Conservation (phyloP, 2,329 filamentous ascomycete species). For the Cladosporium sp. region DNA sequence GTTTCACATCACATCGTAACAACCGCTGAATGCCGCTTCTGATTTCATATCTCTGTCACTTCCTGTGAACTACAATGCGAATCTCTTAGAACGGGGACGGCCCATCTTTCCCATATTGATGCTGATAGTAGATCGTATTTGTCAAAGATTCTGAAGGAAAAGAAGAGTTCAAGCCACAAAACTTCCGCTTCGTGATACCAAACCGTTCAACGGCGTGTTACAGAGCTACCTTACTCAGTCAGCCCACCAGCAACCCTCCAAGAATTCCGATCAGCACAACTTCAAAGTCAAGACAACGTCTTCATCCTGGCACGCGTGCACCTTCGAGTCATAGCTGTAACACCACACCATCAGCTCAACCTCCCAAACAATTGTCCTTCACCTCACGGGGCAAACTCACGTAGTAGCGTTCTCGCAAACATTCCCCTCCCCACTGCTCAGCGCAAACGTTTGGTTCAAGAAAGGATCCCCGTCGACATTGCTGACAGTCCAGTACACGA, state of each 20-base stretch:
- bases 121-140: background rate
- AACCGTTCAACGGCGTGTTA: background rate
- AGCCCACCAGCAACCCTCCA: background rate
- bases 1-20: too few species aligned
- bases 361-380: background rate
- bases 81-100: background rate
- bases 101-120: background rate
- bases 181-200: background rate
- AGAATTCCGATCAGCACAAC: conserved; percentile 19
- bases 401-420: conserved; percentile 16
- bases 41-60: background rate
- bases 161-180: background rate
- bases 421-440: conserved; percentile 22
- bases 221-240: background rate
- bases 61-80: background rate
- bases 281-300: conserved; percentile 24
- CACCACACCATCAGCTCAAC: background rate
- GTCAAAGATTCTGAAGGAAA: background rate
- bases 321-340: conserved; percentile 21
- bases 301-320: conserved; percentile 26
- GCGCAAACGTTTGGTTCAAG: conserved; percentile 24
- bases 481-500: conserved; percentile 34
- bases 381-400: background rate
- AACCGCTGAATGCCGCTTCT: too few species aligned
- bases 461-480: conserved; percentile 32